Percentiles rank a stretch among this genome's conserved stretches.
These are phyloP conservation scores for Phaeophleospora eucalypticola DNA, from an alignment of 2,329 filamentous ascomycete species.

Conservation along the genomic window DNA sequence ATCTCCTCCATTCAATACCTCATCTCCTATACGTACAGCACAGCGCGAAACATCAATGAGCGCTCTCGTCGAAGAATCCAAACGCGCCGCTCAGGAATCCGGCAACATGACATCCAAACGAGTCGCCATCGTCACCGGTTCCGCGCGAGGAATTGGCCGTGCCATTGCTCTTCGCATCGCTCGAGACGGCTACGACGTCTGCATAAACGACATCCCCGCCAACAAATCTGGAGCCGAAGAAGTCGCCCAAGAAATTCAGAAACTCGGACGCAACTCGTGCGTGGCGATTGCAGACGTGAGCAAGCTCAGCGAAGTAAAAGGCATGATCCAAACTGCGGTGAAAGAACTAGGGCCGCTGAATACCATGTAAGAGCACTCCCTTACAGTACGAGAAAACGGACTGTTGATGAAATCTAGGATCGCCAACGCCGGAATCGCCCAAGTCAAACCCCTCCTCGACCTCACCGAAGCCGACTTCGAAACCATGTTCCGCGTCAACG, in stretches of 20 bases:
- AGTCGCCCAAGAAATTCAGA: slow-evolving; percentile 50
- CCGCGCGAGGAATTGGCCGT: slow-evolving; percentile 46
- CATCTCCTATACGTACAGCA: too few species aligned
- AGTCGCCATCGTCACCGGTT: slow-evolving; percentile 36
- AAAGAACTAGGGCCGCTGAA: slow-evolving; percentile 51
- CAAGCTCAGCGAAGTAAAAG: slow-evolving; percentile 50
- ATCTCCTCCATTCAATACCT: neutral
- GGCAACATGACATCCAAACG: neutral
- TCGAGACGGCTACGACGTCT: slow-evolving; percentile 62
- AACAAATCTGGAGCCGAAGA: slow-evolving; percentile 52
- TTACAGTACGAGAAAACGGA: neutral
- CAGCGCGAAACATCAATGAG: too few species aligned
- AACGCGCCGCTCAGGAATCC: neutral
- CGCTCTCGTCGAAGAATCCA: neutral
- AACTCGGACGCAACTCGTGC: slow-evolving; percentile 50
- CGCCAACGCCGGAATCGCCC: slow-evolving; percentile 60
- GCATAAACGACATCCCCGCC: slow-evolving; percentile 58
- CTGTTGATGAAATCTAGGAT: too few species aligned
- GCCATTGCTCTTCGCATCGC: slow-evolving; percentile 62
- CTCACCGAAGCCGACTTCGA: slow-evolving; percentile 55
- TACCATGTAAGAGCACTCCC: slow-evolving; percentile 36
- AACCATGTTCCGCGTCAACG: slow-evolving; percentile 61
- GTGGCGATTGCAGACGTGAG: slow-evolving; percentile 59
- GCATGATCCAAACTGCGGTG: slow-evolving; percentile 51
- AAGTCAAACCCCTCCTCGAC: slow-evolving; percentile 55